phyloP scores from a whole-genome alignment of 495 filamentous ascomycete genomes.

The Polyplosphaeria fusca region DNA sequence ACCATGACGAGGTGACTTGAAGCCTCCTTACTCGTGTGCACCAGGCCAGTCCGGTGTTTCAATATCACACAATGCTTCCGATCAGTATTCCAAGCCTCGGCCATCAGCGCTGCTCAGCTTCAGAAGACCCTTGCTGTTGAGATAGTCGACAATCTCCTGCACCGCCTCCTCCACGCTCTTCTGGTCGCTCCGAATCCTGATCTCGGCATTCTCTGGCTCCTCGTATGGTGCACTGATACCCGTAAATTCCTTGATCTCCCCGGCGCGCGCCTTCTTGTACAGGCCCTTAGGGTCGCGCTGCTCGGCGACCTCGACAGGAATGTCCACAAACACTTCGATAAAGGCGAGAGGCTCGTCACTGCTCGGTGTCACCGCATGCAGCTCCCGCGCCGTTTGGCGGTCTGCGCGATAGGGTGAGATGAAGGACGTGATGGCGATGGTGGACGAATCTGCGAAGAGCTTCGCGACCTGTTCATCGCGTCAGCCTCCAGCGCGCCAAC shows the following conservation, averaged over 20 bases:
- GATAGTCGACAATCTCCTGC: conserved; percentile 71
- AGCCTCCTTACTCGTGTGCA: no score
- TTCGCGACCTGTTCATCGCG: conserved; percentile 67
- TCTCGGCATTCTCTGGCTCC: conserved; percentile 79
- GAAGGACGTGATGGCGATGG: conserved; percentile 89
- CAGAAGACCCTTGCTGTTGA: conserved; percentile 64
- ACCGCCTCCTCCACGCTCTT: conserved; percentile 82
- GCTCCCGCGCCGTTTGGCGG: conserved; percentile 70
- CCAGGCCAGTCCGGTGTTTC: no score
- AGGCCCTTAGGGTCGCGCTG: conserved; percentile 92
- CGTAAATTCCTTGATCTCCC: conserved; percentile 95
- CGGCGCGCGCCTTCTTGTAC: conserved; percentile 92
- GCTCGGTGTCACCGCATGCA: conserved; percentile 60
- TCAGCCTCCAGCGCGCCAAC: background rate
- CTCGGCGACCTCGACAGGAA: conserved; percentile 88
- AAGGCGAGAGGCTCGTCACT: conserved; percentile 69
- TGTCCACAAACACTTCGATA: conserved; percentile 88
- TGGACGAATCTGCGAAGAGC: conserved; percentile 86
- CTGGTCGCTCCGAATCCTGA: conserved; percentile 74
- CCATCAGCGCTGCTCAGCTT: conserved; percentile 40
- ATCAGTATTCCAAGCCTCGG: conserved; percentile 31
- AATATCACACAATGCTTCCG: no score
- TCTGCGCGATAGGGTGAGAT: conserved; percentile 92
- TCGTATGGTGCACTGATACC: conserved; percentile 94
- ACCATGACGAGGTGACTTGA: no score